Evolutionary conservation across 2,329 filamentous ascomycete species (phyloP), one percentile per base, ranked within the genome.

Genomic region (Hyphodiscus sp.): DNA sequence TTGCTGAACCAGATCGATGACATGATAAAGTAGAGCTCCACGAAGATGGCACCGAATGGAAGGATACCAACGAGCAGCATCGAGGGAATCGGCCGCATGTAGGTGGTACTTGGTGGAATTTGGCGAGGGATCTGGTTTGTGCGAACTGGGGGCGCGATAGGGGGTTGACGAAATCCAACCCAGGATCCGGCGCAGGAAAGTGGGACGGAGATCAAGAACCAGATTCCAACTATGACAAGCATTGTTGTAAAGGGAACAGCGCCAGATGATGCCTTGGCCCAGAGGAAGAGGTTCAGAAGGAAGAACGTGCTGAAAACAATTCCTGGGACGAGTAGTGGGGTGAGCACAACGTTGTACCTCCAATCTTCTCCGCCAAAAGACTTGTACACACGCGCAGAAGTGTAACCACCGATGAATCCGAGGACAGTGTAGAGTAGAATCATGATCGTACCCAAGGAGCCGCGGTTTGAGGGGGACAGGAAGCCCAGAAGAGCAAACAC

Each of bases 11-110:
- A 99, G 68, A 99, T 92, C 23, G 89, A 95, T 73, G 86, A 95
- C 89, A 99, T 95, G 76, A 99, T 96, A 73, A 97, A 97, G 79
- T 96, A 97, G 2, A 99, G 83, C 74, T 99, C 94, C 46, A 97
- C 91, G 62, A 97, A 96, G 68, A 99, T 97, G 58, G 94, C 92
- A 46, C 89, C 91, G 65, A 99, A 99, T 0, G 94, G 94, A 23
- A 97, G 78, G 49, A 97, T 85, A 50, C 94, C 94, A 20, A 95
- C 92, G 20, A 97, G 80, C 16, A 96, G 79, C 81, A 96, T 92
- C 60, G 89, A 95, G 1, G 94, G 94, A 8, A 96, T 74, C 0
- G 89, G 89, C 57, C 86, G 86, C 47, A 97, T 84, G 65, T 95
- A 96, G 9, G 86, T 89, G 2, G 81, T 83, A 46, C 84, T 81